Evolutionary conservation across 345 rosid species (phyloP), one percentile per base, ranked within the genome.

Genomic region (Iberis pinnata): DNA sequence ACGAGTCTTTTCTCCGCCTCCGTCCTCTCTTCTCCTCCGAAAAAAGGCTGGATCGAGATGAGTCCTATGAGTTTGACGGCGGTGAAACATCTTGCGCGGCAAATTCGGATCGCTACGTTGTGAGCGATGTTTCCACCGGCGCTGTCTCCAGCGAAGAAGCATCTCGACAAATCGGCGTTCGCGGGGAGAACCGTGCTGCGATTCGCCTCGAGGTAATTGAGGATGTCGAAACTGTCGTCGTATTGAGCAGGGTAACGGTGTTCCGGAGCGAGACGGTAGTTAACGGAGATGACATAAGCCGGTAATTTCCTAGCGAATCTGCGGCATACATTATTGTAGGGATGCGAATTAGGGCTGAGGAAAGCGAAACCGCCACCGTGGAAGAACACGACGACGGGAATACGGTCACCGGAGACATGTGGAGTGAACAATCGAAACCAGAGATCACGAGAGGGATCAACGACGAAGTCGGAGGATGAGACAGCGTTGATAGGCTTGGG

Each of bases 281-380:
- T 65, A 6, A 88, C 89, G 63, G 92, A 88, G 64, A 80, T 44
- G 2, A 89, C 74, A 20, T 79, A 57, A 4, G 81, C 89, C 3
- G 79, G 78, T 32, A 86, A 5, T 18, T 61, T 71, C 2, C 71
- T 61, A 4, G 95, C 73, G 66, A 86, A 66, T 9, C 88, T 53
- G 12, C 93, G 84, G 68, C 95, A 83, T 4, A 77, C 80, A 17
- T 50, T 49, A 58, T 86, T 84, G 78, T 81, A 89, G 2, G 64
- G 18, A n/a, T 3, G 18, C 27, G 76, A 53, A 11, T 76, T 75
- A 1, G 97, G 68, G 65, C 74, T 70, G 16, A 86, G 80, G 77
- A 56, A 83, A 29, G 67, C 46, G 80, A 86, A 89, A 1, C 95
- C 95, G 2, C 95, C 97, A 31, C 97, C 95, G 64, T 89, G 95